Evolutionary conservation across 2,329 filamentous ascomycete species (phyloP).

Genomic region (Scytalidium lignicola): DNA sequence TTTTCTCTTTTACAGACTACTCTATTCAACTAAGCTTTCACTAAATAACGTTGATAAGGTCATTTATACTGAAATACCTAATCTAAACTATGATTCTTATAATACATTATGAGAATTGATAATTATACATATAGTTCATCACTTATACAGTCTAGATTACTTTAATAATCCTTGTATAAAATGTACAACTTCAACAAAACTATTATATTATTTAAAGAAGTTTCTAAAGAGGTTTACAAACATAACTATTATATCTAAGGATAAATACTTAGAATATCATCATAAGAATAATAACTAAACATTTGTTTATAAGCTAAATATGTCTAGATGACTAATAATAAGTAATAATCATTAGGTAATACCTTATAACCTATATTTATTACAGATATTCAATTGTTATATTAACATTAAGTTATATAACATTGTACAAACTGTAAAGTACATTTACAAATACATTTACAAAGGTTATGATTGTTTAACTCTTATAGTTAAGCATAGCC

Average conservation of each 20-base stretch:
- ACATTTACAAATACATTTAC: slow-evolving; percentile 14
- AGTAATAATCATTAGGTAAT: slow-evolving; percentile 8
- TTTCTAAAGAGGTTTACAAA: not conserved
- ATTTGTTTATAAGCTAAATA: not conserved
- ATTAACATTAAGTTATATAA: slow-evolving; percentile 9
- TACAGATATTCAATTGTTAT: slow-evolving; percentile 3
- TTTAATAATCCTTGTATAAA: not conserved
- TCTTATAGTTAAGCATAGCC: not conserved
- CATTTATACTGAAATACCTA: slow-evolving; percentile 1
- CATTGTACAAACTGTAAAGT: slow-evolving; percentile 7
- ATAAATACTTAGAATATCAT: not conserved
- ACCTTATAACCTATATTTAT: slow-evolving; percentile 7
- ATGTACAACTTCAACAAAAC: not conserved
- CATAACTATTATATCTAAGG: not conserved
- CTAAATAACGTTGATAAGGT: not conserved
- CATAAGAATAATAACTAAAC: not conserved
- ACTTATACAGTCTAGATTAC: not conserved
- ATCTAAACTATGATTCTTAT: not conserved
- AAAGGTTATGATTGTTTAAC: slow-evolving; percentile 5
- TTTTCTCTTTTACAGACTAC: not conserved
- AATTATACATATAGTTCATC: not conserved
- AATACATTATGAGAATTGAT: not conserved
- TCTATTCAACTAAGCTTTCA: not conserved
- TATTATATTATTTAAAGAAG: not conserved
- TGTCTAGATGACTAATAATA: not conserved